These are phyloP conservation scores for Oryza glaberrima DNA, from an alignment of 176 grass and related monocot species.

Conservation along the genomic window DNA sequence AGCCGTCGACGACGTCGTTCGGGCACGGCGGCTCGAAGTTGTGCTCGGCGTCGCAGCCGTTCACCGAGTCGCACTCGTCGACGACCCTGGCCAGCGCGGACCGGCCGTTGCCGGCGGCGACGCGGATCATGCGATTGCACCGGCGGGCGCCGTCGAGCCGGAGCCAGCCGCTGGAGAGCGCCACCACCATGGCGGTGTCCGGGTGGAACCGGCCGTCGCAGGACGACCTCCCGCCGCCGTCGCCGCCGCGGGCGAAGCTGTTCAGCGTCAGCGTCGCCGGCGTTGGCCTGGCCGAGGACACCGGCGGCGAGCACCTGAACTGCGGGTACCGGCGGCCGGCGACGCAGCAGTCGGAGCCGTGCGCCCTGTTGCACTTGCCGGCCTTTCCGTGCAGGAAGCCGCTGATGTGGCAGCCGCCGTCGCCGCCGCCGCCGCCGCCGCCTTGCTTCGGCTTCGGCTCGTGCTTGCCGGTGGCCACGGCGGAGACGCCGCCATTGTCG, in stretches of 20 bases:
- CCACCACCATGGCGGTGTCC: slow-evolving; percentile 49
- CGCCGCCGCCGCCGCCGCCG: neutral
- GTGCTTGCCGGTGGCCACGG: slow-evolving; percentile 7
- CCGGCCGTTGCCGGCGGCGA: slow-evolving; percentile 47
- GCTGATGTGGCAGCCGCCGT: slow-evolving; percentile 39
- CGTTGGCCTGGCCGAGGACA: slow-evolving; percentile 28
- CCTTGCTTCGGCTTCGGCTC: neutral
- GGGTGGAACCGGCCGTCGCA: slow-evolving; percentile 55
- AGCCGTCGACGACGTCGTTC: slow-evolving; percentile 46
- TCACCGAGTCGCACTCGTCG: slow-evolving; percentile 66
- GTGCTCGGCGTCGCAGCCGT: slow-evolving; percentile 49
- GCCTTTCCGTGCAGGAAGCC: slow-evolving; percentile 55
- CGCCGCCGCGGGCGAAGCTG: slow-evolving; percentile 52
- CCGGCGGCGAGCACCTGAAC: slow-evolving; percentile 59
- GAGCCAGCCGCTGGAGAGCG: slow-evolving; percentile 66
- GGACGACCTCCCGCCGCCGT: slow-evolving; percentile 48
- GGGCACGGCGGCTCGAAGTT: slow-evolving; percentile 68
- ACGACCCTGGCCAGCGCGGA: slow-evolving; percentile 62
- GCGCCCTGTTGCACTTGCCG: slow-evolving; percentile 38
- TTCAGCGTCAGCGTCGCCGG: slow-evolving; percentile 59
- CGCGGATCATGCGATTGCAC: slow-evolving; percentile 44
- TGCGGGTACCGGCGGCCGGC: slow-evolving; percentile 48
- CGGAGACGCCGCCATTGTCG: neutral
- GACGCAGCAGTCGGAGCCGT: slow-evolving; percentile 57
- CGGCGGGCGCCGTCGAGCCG: slow-evolving; percentile 48